Evolutionary conservation across 2,329 filamentous ascomycete species (phyloP), one percentile per base, ranked within the genome.

Genomic region (Ilyonectria robusta): DNA sequence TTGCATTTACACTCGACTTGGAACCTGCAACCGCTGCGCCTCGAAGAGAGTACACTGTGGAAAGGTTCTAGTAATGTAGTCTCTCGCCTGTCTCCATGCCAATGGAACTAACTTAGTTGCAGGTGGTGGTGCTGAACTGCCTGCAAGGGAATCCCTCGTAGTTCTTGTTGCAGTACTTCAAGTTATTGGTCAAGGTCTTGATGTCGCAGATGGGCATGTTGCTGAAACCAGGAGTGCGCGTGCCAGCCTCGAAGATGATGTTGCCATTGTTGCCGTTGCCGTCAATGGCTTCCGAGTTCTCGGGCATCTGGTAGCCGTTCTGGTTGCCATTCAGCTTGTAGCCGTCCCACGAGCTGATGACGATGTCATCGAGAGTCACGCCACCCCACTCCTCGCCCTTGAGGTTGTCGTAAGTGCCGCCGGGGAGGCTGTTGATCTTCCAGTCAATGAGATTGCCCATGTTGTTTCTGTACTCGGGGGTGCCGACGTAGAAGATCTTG

Each of bases 291-390:
- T 60, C 35, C 6, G 48, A 60, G 29, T 23, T 54, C 4, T 54
- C 58, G 1, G 48, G 21, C 3, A 60, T 9, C 37, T 54, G 58
- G 37, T 60, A 60, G 17, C 58, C 58, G 15, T 60, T 60, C 37
- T 54, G 53, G 37, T 60, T 46, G 17, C 58, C 58, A 19, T 60
- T 60, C 21, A 54, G 48, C 37, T 60, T 53, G 58, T 60, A 60
- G 19, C 35, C 48, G 19, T 60, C 48, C 58, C 58, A 60, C 13
- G 58, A 44, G 58, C 58, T 60, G 35, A 60, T 54, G n/a, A 60
- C 58, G 10, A 60, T 44, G 13, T 60, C 58, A 19, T 60, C 58
- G 19, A 60, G 58, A 3, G 48, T 51, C 17, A 60, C 58, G 6
- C 58, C 58, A 11, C 58, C 58, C 58, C 58, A 54, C 26, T 51